Evolutionary conservation across 2,329 filamentous ascomycete species (phyloP), one percentile per base, ranked within the genome.

Genomic region (Pyrenophora seminiperda): DNA sequence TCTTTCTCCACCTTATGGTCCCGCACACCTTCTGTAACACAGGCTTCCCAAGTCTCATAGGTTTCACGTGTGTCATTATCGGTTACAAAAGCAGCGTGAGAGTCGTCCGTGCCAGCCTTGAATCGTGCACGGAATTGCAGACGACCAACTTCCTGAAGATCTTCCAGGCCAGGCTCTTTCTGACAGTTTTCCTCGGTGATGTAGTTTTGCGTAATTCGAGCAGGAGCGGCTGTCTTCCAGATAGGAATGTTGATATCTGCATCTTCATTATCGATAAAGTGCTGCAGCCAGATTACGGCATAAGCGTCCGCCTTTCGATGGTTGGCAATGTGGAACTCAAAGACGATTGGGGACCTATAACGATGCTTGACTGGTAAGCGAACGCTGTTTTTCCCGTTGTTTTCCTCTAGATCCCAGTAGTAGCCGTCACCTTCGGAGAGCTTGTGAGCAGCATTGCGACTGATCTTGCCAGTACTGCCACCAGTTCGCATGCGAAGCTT

Each of bases 21-120:
- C 2, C 94, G 85, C 0, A 96, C 90, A 10, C 93, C 93, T 72
- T 97, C 92, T 0, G 91, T 85, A 32, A 88, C 84, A 70, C 93
- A 97, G 0, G 91, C 90, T 72, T 97, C 91, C 91, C 92, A 97
- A 0, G 88, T 89, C 75, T 97, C 93, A 58, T 90, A 96, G 0
- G 92, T 97, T 77, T 97, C 94, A 24, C 93, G 87, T 1, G 88
- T 87, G 68, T 96, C 86, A 65, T 96, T 96, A 72, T 95, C 90
- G 39, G 85, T 83, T 17, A 96, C 86, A 62, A 96, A 97, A 1
- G 80, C 81, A 58, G 90, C 82, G 68, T 97, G 94, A 14, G 90
- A 88, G 45, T 90, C 85, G 69, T 97, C 92, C 40, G 90, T 96
- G 11, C 93, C 93, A 0, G 92, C 86, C 58, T 94, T 95, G 78